Conservation (phyloP, 805 yeast species). For the Ogataea chonburiensis region DNA sequence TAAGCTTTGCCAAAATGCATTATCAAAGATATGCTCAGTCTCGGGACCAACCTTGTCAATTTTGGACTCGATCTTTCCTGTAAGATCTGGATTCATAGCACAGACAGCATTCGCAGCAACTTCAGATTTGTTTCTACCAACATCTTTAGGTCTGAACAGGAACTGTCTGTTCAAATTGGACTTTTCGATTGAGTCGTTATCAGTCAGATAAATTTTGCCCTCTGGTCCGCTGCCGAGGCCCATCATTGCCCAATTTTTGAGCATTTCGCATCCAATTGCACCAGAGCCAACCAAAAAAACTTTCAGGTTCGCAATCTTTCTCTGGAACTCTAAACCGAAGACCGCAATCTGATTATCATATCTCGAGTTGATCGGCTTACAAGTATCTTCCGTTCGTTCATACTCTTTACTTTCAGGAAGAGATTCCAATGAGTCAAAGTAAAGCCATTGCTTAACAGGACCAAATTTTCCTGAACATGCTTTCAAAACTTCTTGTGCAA, state of each 20-base stretch:
- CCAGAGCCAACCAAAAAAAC: slow-evolving; percentile 96
- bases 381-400: slow-evolving; percentile 67
- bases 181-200: slow-evolving; percentile 92
- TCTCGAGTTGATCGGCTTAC: slow-evolving; percentile 74
- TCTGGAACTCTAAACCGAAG: slow-evolving; percentile 78
- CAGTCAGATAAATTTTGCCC: slow-evolving; percentile 84
- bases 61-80: slow-evolving; percentile 70
- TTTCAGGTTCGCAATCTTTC: slow-evolving; percentile 67
- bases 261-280: slow-evolving; percentile 98
- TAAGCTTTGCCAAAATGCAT: slow-evolving; percentile 76
- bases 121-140: slow-evolving; percentile 86
- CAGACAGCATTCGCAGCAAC: slow-evolving; percentile 84
- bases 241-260: slow-evolving; percentile 96
- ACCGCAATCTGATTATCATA: slow-evolving; percentile 97
- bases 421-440: slow-evolving; percentile 92
- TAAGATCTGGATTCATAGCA: slow-evolving; percentile 81
- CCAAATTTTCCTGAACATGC: slow-evolving; percentile 93
- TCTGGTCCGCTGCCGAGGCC: slow-evolving; percentile 91
- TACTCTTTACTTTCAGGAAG: slow-evolving; percentile 61
- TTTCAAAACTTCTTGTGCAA: slow-evolving; percentile 95
- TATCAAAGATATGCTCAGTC: slow-evolving; percentile 83
- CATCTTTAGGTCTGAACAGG: slow-evolving; percentile 90
- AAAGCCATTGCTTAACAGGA: slow-evolving; percentile 90
- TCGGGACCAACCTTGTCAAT: slow-evolving; percentile 92
- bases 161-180: slow-evolving; percentile 96